phyloP scores from a whole-genome alignment of 23 red algal genomes.

The Gracilaria caudata region DNA sequence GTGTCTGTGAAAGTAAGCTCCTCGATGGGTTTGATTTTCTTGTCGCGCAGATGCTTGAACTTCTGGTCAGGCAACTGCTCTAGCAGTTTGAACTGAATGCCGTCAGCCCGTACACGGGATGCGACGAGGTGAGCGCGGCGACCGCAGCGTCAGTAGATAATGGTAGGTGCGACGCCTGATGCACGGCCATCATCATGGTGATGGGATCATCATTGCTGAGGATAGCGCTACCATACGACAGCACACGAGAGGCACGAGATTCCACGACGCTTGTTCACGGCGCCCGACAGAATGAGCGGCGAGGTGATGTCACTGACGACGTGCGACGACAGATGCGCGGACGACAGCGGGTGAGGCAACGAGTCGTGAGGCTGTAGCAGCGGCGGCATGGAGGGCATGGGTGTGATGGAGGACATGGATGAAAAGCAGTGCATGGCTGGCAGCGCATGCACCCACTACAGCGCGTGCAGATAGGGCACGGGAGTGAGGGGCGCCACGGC shows the following conservation, averaged over 20 bases:
- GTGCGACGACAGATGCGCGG: slow-evolving; percentile 22
- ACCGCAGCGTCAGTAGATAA: slow-evolving; percentile 19
- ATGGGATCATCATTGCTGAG: slow-evolving; percentile 43
- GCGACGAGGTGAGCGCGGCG: slow-evolving; percentile 17
- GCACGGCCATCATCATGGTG: slow-evolving; percentile 66
- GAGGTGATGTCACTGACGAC: slow-evolving; percentile 15
- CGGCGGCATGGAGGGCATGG: slow-evolving; percentile 18
- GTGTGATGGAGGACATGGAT: slow-evolving; percentile 11
- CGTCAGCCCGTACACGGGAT: slow-evolving; percentile 65
- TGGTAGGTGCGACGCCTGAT: slow-evolving; percentile 56
- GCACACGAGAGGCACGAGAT: not conserved
- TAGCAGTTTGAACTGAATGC: slow-evolving; percentile 72
- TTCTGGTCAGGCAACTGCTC: slow-evolving; percentile 64
- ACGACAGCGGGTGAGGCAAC: slow-evolving; percentile 16
- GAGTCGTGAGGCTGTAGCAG: slow-evolving; percentile 23
- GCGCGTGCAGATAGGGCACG: slow-evolving; percentile 1
- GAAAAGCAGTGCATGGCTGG: slow-evolving; percentile 19
- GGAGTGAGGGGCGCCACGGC: not conserved
- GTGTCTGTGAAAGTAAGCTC: slow-evolving; percentile 83
- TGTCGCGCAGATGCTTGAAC: slow-evolving; percentile 55
- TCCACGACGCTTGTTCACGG: slow-evolving; percentile 51
- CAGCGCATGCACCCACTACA: slow-evolving; percentile 13
- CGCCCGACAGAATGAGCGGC: slow-evolving; percentile 56
- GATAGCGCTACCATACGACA: slow-evolving; percentile 28
- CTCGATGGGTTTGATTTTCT: slow-evolving; percentile 88